Evolutionary conservation across 345 rosid species (phyloP), one percentile per base, ranked within the genome.

Genomic region (Arabidopsis arenosa): DNA sequence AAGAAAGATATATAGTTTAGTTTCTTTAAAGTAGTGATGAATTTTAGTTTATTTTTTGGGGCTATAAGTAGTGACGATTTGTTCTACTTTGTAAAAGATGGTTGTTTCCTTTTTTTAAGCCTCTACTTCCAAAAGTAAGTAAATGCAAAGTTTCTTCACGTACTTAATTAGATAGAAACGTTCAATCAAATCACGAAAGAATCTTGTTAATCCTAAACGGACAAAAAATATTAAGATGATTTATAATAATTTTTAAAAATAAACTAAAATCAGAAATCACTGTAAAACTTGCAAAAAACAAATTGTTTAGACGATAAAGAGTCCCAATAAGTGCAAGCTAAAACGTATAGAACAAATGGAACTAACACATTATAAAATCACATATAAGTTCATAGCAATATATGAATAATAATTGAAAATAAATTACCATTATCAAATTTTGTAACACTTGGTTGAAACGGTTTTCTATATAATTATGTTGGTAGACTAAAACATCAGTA

Each of bases 161-260:
- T 75, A 48, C 53, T 48, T 17, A n/a, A n/a, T n/a, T n/a, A 21
- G 68, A 60, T 60, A 60, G 43, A 57, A 65, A n/a, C 36, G 63
- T 65, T 36, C 65, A 35, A 45, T 65, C 65, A 55, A 35, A 45
- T 65, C 47, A 56, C 72, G 32, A 55, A 40, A 65, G 72, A 65
- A 74, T 65, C 72, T 56, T 56, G 32, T 23, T 74, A 14, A 32
- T 43, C 39, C 18, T 21, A 56, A 66, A 9, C 39, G 11, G 72
- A 66, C 59, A 74, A 56, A 57, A 66, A 57, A 12, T 7, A 21
- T 13, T n/a, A 9, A 18, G 33, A 66, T 49, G 52, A 28, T 10
- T 56, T 12, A 4, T 43, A 9, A 15, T 7, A 23, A 7, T 13
- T 11, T 37, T 1, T 3, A 45, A 14, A 14, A 14, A 14, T 49